Percentiles rank a stretch among this genome's conserved stretches.
Evolutionary conservation across 169 alveolate species (phyloP).

Genomic region (Plasmodium fragile): DNA sequence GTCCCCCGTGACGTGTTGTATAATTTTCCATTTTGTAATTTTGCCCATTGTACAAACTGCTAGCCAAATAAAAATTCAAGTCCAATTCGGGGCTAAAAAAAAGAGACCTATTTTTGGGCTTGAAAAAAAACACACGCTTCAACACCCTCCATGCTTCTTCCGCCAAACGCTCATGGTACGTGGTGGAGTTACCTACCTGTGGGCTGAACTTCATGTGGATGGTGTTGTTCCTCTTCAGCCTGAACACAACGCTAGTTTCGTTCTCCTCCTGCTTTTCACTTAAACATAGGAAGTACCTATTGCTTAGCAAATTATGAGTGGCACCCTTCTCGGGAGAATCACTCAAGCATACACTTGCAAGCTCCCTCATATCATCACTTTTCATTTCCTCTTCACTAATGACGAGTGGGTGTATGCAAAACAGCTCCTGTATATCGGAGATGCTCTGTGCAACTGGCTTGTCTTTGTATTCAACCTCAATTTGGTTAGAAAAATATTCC

Average conservation of each 20-base stretch:
- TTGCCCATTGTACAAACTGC: constrained; percentile 42
- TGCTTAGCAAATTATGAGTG: neutral
- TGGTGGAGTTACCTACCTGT: neutral
- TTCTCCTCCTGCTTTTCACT: constrained; percentile 23
- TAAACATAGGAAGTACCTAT: constrained; percentile 46
- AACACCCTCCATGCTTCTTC: constrained; percentile 42
- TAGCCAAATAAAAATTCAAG: constrained; percentile 69
- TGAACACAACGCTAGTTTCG: constrained; percentile 3
- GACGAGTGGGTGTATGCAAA: constrained; percentile 8
- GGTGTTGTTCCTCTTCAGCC: constrained; percentile 28
- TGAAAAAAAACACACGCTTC: constrained; percentile 12
- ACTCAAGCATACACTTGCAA: constrained; percentile 17
- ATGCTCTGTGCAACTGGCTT: neutral
- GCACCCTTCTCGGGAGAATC: neutral
- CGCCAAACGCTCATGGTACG: neutral
- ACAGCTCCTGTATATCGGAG: constrained; percentile 22
- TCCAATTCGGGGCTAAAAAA: constrained; percentile 55
- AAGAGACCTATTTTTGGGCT: constrained; percentile 3
- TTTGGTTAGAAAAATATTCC: constrained; percentile 15
- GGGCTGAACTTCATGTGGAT: constrained; percentile 37
- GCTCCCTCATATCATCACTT: neutral
- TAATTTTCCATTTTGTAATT: constrained; percentile 29
- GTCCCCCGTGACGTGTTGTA: neutral
- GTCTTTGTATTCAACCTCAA: neutral
- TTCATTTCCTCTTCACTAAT: constrained; percentile 7